Evolutionary conservation across 306 rosid species (phyloP).

Genomic region (Prunus fruticosa): DNA sequence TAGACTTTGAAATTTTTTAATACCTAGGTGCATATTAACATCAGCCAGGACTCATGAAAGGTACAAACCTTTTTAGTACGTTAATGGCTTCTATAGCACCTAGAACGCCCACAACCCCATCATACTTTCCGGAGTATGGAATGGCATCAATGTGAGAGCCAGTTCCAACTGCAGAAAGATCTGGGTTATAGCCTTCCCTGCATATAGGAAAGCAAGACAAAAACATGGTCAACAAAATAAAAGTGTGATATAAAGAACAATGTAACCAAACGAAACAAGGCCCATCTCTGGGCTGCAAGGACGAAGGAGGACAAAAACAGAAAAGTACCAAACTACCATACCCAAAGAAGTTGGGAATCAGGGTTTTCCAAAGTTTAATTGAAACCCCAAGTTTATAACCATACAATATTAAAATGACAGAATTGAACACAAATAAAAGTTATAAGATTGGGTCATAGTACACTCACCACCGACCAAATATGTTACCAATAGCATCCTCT

Average conservation of each 20-base stretch:
- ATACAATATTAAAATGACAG: background rate
- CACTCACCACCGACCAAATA: conserved; percentile 88
- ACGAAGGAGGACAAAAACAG: background rate
- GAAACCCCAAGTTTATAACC: background rate
- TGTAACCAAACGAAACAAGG: background rate
- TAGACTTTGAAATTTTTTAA: background rate
- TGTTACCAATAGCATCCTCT: conserved; percentile 96
- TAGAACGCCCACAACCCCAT: conserved; percentile 94
- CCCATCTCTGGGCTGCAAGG: background rate
- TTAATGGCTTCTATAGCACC: conserved; percentile 98
- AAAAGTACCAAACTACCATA: background rate
- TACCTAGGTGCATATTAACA: conserved; percentile 2
- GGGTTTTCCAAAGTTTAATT: background rate
- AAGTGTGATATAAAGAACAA: background rate
- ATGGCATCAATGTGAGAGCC: conserved; percentile 98
- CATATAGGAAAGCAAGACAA: conserved; percentile 19
- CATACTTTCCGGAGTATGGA: conserved; percentile 95
- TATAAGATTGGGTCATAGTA: background rate
- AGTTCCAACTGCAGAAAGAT: conserved; percentile 82
- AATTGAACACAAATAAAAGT: background rate
- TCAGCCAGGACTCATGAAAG: conserved; percentile 18
- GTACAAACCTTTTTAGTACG: conserved; percentile 65
- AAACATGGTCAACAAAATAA: conserved; percentile 6
- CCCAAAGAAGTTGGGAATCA: background rate
- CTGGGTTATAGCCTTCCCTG: conserved; percentile 76